Evolutionary conservation across 2,329 filamentous ascomycete species (phyloP).

Genomic region (Dendrostoma leiphaemia): DNA sequence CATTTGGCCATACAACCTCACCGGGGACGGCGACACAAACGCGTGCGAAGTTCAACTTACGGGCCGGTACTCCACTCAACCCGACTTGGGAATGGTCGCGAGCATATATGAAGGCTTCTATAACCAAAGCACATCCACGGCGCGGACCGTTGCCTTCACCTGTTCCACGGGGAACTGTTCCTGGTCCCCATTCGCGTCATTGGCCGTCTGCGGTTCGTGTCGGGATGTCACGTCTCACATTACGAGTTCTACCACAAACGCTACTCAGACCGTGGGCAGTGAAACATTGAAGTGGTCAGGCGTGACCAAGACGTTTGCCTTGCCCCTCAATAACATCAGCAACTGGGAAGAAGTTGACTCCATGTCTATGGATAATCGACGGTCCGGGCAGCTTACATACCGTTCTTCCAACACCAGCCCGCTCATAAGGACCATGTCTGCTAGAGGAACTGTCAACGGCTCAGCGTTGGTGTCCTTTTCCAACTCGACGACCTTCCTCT

Average conservation of each 20-base stretch:
- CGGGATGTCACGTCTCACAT: neutral
- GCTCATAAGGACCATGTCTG: neutral
- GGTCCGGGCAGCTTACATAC: too few species aligned
- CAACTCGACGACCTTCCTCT: neutral
- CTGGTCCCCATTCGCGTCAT: neutral
- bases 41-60: neutral
- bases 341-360: neutral
- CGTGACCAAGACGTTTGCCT: neutral
- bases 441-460: neutral
- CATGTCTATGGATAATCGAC: neutral
- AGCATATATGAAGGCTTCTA: neutral
- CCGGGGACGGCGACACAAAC: neutral
- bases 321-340: neutral
- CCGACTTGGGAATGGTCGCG: neutral
- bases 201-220: neutral
- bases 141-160: neutral
- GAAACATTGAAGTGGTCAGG: neutral
- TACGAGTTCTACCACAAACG: neutral
- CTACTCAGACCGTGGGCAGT: neutral
- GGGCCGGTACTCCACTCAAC: neutral
- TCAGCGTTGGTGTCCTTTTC: neutral
- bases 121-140: neutral
- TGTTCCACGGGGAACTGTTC: neutral
- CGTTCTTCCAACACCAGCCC: neutral
- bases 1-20: neutral